Percentiles rank a stretch among this genome's conserved stretches.
Evolutionary conservation across 306 rosid genomes (phyloP).

Genomic region (Vigna unguiculata): DNA sequence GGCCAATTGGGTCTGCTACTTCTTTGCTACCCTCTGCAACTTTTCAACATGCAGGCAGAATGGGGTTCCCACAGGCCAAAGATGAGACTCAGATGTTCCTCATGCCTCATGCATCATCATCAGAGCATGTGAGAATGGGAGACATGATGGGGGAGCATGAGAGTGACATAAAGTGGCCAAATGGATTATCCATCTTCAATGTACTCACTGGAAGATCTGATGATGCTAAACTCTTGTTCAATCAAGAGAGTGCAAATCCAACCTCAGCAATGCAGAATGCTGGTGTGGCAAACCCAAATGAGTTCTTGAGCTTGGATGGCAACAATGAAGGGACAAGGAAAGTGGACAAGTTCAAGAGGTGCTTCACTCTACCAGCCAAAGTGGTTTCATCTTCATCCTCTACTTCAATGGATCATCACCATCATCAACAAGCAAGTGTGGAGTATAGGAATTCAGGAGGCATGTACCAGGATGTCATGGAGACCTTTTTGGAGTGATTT

Average conservation of each 20-base stretch:
- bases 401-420: slow-evolving; percentile 76
- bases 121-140: slow-evolving; percentile 62
- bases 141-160: slow-evolving; percentile 80
- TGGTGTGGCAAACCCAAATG: slow-evolving; percentile 54
- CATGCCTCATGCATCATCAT: slow-evolving; percentile 63
- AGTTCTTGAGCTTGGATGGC: slow-evolving; percentile 84
- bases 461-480: slow-evolving; percentile 81
- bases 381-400: slow-evolving; percentile 79
- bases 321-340: slow-evolving; percentile 61
- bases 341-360: slow-evolving; percentile 79
- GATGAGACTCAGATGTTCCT: slow-evolving; percentile 80
- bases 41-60: slow-evolving; percentile 56
- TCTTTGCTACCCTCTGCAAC: slow-evolving; percentile 74
- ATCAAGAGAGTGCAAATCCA: slow-evolving; percentile 52
- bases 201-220: slow-evolving; percentile 73
- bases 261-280: slow-evolving; percentile 54
- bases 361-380: slow-evolving; percentile 76
- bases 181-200: slow-evolving; percentile 77
- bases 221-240: slow-evolving; percentile 77
- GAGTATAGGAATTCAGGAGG: slow-evolving; percentile 68
- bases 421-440: slow-evolving; percentile 57
- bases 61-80: slow-evolving; percentile 68
- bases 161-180: slow-evolving; percentile 85
- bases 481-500: slow-evolving; percentile 71
- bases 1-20: slow-evolving; percentile 60